Evolutionary conservation across 495 filamentous ascomycete species (phyloP).

Genomic region (Articulospora tetracladia): DNA sequence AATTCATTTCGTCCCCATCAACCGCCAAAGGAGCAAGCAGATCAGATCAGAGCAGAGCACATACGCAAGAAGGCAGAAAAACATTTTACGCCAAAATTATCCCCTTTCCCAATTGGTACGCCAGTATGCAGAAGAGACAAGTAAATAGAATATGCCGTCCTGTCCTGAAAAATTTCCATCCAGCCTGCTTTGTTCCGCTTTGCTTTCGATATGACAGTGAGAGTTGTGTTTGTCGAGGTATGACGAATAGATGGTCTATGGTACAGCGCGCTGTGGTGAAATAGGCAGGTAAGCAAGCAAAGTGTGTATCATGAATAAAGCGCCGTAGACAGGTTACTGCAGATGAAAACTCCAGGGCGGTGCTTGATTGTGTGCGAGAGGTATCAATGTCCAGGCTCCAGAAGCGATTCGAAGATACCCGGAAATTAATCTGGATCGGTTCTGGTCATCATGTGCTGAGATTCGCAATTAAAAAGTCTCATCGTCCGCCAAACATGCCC

Average conservation of each 20-base stretch:
- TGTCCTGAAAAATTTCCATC: no score
- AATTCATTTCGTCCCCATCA: no score
- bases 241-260: neutral
- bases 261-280: neutral
- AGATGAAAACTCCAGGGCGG: neutral
- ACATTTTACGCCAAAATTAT: neutral
- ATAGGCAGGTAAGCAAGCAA: neutral
- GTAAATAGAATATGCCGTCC: no score
- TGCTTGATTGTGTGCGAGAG: neutral
- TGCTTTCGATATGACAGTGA: no score
- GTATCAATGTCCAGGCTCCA: neutral
- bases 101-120: neutral
- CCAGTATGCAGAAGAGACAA: neutral
- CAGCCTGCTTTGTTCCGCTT: neutral
- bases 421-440: neutral
- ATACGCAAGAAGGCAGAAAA: neutral
- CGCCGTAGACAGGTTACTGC: neutral
- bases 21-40: no score
- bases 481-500: slow-evolving; percentile 19
- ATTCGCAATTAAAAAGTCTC: neutral
- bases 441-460: neutral
- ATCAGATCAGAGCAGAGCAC: no score
- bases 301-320: neutral
- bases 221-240: no score
- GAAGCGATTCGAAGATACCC: neutral